Base-by-base conservation (phyloP, 768 basidiomycete species). In the Podaxis sp. region DNA sequence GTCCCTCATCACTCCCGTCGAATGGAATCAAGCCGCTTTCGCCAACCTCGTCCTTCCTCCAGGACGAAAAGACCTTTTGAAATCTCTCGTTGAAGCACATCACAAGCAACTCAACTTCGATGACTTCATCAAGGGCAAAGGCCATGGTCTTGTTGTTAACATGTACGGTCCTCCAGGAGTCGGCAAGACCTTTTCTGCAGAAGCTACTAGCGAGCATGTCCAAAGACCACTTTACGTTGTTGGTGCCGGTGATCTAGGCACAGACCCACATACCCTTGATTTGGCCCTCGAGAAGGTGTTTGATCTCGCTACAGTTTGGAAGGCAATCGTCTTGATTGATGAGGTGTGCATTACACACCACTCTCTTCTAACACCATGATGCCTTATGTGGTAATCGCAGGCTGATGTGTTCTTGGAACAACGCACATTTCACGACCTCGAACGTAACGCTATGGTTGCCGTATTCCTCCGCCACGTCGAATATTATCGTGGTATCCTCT, bases 401-500 rank as follows among this genome's bases (percentile, higher is more conserved):
- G 85, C 86, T 4, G 87, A 90, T 70, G 86, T 90, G 3, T 90
- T 88, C 80, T 77, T 90, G 32, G 87, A 89, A 66, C 82, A 84
- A 68, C 82, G 87, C 5, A 84, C 84, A 3, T 72, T 87, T 40
- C 83, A 86, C 58, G 82, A 88, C 66, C 68, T 88, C 11, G 78
- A 85, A 65, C 78, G 87, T 10, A 90, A 89, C 64, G 87, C 87
- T 0, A 86, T 89, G 81, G 86, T 90, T 5, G 86, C 86, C 3
- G 86, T 88, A 11, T 88, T 86, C 74, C 74, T 83, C 27, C 80
- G 82, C 18, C 82, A 83, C 67, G 77, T 85, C 57, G 82, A 83
- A 62, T 83, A 82, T 68, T 82, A 84, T 70, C 77, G 80, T 32
- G 82, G 81, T 4, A 82, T 83, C 65, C 75, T 85, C 47, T 83